A percentile compares a stretch with the other conserved stretches of the same genome.
phyloP scores from a whole-genome alignment of 371 early-diverging fungal genomes.

The Syncephalastrum racemosum region DNA sequence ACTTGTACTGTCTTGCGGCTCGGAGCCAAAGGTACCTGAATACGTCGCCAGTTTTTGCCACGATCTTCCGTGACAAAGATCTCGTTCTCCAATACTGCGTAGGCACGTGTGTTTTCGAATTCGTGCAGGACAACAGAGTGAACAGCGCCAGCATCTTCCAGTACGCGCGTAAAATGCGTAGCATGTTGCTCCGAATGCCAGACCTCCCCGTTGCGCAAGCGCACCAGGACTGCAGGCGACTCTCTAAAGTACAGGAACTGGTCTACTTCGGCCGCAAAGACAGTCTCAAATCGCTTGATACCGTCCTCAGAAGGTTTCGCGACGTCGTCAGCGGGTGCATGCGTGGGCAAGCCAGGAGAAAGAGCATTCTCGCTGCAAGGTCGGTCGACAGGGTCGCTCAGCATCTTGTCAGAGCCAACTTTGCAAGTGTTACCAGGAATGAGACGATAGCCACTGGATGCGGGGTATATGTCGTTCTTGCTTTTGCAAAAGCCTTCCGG shows the following conservation, averaged over 20 bases:
- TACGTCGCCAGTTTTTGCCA: conserved; percentile 60
- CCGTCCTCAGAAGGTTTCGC: conserved; percentile 35
- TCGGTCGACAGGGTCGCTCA: conserved; percentile 66
- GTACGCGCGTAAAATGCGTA: conserved; percentile 54
- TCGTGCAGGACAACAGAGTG: conserved; percentile 50
- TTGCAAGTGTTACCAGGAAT: conserved; percentile 81
- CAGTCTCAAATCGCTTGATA: conserved; percentile 36
- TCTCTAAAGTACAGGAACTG: conserved; percentile 58
- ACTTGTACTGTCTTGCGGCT: conserved; percentile 56
- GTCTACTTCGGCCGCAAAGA: conserved; percentile 49
- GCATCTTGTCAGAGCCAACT: conserved; percentile 44
- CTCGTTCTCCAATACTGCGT: conserved; percentile 57
- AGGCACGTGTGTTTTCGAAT: conserved; percentile 58
- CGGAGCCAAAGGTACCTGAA: conserved; percentile 62
- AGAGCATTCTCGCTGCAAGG: conserved; percentile 53
- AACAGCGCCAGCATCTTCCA: conserved; percentile 39
- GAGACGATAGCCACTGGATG: conserved; percentile 85
- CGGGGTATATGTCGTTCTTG: conserved; percentile 67
- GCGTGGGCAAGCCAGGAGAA: conserved; percentile 7
- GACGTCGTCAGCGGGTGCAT: conserved; percentile 1
- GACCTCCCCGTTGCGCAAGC: conserved; percentile 56
- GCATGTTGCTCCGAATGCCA: conserved; percentile 70
- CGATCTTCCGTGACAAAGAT: conserved; percentile 67
- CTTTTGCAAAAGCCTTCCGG: conserved; percentile 56
- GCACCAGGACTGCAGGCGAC: conserved; percentile 55